phyloP scores from a whole-genome alignment of 495 filamentous ascomycete species.

The Hypomontagnella monticulosa region DNA sequence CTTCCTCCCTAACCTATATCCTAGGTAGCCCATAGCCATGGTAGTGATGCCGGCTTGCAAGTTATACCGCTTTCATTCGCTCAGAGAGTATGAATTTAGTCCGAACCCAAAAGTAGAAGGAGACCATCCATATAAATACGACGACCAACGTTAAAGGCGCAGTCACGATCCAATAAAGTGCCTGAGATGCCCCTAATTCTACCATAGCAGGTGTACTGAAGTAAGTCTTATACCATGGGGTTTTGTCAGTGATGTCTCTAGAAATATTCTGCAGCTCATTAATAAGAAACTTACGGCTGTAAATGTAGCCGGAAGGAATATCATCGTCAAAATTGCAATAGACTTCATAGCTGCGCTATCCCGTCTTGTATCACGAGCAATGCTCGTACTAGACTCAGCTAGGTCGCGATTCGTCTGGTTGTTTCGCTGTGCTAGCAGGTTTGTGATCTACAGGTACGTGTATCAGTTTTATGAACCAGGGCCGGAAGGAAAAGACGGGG shows the following conservation, averaged over 20 bases:
- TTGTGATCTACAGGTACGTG: constrained; percentile 14
- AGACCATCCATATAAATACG: constrained; percentile 9
- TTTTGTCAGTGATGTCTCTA: not conserved
- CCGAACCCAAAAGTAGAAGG: not conserved
- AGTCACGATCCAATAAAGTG: constrained; percentile 21
- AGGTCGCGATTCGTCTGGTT: constrained; percentile 18
- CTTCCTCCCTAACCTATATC: too few species aligned
- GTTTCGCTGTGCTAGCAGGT: constrained; percentile 25
- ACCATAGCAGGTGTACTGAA: constrained; percentile 18
- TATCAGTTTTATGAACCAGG: not conserved
- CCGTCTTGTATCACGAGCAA: constrained; percentile 22
- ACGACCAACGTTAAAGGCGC: constrained; percentile 17
- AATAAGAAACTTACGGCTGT: constrained; percentile 34
- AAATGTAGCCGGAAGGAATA: constrained; percentile 55
- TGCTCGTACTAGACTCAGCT: constrained; percentile 21
- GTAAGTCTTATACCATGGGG: constrained; percentile 11
- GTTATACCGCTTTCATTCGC: not conserved
- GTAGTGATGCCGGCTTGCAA: not conserved
- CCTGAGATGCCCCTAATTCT: constrained; percentile 11
- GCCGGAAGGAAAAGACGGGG: not conserved
- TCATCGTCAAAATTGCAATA: constrained; percentile 55
- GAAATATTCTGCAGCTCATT: not conserved
- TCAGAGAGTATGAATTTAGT: not conserved
- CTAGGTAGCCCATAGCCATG: not conserved
- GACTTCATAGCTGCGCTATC: constrained; percentile 57